Percentiles rank a stretch among this genome's conserved stretches.
Evolutionary conservation across 1,139 yeast genomes (phyloP).

Genomic region (Protomyces arabidopsidicola): DNA sequence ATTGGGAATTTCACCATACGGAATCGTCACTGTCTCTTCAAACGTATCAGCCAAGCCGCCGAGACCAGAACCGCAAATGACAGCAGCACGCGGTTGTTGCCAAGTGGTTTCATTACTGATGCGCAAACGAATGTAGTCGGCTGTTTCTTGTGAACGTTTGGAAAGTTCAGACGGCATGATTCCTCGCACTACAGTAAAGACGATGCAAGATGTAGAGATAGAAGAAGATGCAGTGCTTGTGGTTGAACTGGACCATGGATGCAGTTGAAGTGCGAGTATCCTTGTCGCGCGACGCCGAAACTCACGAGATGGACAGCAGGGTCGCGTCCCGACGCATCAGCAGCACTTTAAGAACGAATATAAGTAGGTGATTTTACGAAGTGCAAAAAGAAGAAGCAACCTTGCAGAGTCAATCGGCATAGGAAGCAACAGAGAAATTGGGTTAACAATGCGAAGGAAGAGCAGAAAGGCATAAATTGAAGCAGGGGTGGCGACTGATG

Average conservation of each 20-base stretch:
- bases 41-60: constrained; percentile 72
- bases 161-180: background rate
- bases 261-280: background rate
- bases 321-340: background rate
- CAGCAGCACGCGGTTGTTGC: constrained; percentile 56
- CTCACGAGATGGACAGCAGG: background rate
- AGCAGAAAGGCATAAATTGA: no score
- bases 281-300: background rate
- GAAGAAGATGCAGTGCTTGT: no score
- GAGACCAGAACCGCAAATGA: constrained; percentile 91
- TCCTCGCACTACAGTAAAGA: no score
- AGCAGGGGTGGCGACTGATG: no score
- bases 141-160: constrained; percentile 31
- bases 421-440: background rate
- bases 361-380: background rate
- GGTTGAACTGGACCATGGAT: no score
- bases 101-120: constrained; percentile 36
- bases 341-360: background rate
- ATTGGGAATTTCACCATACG: constrained; percentile 71
- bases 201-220: no score
- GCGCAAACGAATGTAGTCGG: constrained; percentile 34
- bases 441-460: no score
- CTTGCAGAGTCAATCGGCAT: background rate
- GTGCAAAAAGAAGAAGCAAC: background rate
- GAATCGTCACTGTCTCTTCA: constrained; percentile 48